Percentiles rank a stretch among this genome's conserved stretches.
Evolutionary conservation across 192 early-diverging fungal species (phyloP).

Genomic region (Linderina pennispora): DNA sequence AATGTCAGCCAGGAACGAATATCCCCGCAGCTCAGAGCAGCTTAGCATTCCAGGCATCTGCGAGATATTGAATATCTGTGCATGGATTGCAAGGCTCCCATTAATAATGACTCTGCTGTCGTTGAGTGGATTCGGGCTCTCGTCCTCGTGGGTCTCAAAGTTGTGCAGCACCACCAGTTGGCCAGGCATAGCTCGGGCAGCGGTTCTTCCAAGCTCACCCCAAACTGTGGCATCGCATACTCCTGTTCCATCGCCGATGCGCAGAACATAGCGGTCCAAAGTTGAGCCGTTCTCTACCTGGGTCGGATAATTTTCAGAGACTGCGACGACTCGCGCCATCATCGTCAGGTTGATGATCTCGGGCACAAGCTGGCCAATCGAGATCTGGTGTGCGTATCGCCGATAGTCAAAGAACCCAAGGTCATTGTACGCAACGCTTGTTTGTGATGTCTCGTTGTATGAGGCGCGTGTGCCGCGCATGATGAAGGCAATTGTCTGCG

Average conservation of each 20-base stretch:
- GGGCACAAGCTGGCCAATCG: conserved; percentile 18
- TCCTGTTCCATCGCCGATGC: conserved; percentile 23
- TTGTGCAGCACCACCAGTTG: conserved; percentile 30
- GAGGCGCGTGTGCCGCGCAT: conserved; percentile 1
- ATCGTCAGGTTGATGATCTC: conserved; percentile 30
- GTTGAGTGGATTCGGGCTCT: too few relatives aligned
- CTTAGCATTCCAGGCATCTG: conserved; percentile 12
- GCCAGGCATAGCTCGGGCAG: conserved; percentile 25
- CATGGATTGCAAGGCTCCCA: conserved; percentile 17
- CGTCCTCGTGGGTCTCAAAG: conserved; percentile 19
- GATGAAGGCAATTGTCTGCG: conserved; percentile 36
- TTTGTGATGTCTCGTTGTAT: conserved; percentile 5
- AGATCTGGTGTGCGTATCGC: conserved; percentile 18
- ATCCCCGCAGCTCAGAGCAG: conserved; percentile 22
- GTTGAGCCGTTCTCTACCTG: not conserved
- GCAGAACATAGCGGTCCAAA: conserved; percentile 26
- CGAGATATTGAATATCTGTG: conserved; percentile 19
- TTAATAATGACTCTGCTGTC: conserved; percentile 25
- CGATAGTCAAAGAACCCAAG: conserved; percentile 30
- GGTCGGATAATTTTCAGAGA: conserved; percentile 35
- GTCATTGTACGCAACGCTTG: conserved; percentile 22
- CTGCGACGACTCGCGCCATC: conserved; percentile 27
- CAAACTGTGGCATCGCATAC: conserved; percentile 38
- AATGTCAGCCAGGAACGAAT: conserved; percentile 6
- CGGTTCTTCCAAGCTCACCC: conserved; percentile 23